phyloP scores from a whole-genome alignment of 192 early-diverging fungal genomes.

The Coemansia sp. region DNA sequence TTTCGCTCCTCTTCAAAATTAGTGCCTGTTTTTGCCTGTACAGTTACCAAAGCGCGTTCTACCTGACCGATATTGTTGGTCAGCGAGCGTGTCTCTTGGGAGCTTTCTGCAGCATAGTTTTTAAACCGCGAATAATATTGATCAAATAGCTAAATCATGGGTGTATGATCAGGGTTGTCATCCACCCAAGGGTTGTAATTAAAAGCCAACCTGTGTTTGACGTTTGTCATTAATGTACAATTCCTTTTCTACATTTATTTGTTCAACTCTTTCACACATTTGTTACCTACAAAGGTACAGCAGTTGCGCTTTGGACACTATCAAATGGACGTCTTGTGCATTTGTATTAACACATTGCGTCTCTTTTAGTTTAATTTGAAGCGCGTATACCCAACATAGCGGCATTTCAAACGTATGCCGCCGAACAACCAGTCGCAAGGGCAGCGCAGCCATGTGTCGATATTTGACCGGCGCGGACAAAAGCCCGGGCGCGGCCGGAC shows the following conservation, averaged over 20 bases:
- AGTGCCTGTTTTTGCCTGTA: conserved; percentile 18
- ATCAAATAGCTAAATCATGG: no score
- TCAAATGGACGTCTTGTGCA: neutral
- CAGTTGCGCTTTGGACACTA: neutral
- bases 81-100: conserved; percentile 35
- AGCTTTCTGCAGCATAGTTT: conserved; percentile 20
- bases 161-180: no score
- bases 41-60: conserved; percentile 38
- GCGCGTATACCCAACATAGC: neutral
- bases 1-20: conserved; percentile 25
- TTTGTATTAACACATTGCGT: neutral
- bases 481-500: conserved; percentile 22
- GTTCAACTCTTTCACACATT: neutral
- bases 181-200: no score
- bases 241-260: neutral
- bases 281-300: neutral
- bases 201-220: no score
- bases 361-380: neutral
- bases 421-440: conserved; percentile 9
- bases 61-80: neutral
- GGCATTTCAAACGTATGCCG: conserved; percentile 13
- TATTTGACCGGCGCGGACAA: conserved; percentile 43
- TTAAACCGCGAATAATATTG: no score
- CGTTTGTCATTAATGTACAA: no score
- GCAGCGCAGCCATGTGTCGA: conserved; percentile 30